phyloP scores from a whole-genome alignment of 225 moss, liverwort and hornwort genomes.

The Sphagnum tenellum region DNA sequence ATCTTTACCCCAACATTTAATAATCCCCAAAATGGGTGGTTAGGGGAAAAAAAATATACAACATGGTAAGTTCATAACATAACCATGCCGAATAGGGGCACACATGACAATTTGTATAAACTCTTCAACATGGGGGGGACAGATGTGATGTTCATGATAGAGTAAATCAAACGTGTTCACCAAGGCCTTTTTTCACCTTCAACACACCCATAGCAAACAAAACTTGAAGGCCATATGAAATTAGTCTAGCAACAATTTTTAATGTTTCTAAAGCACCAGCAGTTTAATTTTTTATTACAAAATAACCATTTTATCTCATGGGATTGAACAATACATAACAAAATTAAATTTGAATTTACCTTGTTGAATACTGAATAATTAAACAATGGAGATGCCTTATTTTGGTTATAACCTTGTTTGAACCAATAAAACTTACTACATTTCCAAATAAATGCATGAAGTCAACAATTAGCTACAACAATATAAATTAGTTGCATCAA shows the following conservation, averaged over 20 bases:
- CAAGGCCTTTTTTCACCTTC: slow-evolving; percentile 60
- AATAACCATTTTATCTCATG: not conserved
- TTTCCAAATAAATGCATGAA: too few species aligned
- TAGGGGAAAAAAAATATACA: too few species aligned
- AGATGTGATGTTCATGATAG: slow-evolving; percentile 75
- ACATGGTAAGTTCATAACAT: slow-evolving; percentile 35
- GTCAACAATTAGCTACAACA: too few species aligned
- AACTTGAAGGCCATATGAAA: too few species aligned
- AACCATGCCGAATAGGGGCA: slow-evolving; percentile 68
- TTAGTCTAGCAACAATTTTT: too few species aligned
- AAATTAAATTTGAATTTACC: slow-evolving; percentile 15
- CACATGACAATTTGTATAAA: slow-evolving; percentile 58
- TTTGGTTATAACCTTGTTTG: slow-evolving; percentile 46
- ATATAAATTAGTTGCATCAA: too few species aligned
- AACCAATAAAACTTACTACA: slow-evolving; percentile 41
- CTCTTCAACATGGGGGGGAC: slow-evolving; percentile 48
- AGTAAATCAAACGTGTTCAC: slow-evolving; percentile 53
- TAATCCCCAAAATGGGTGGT: too few species aligned
- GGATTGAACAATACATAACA: too few species aligned
- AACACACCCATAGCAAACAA: not conserved
- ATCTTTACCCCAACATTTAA: too few species aligned
- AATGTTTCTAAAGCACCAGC: too few species aligned
- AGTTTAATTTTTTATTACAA: too few species aligned
- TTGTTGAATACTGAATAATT: slow-evolving; percentile 61
- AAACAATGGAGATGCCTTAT: slow-evolving; percentile 55